These are phyloP conservation scores for Trichosporon coremiiforme DNA, from an alignment of 1,284 basidiomycete genomes.

Conservation along the genomic window DNA sequence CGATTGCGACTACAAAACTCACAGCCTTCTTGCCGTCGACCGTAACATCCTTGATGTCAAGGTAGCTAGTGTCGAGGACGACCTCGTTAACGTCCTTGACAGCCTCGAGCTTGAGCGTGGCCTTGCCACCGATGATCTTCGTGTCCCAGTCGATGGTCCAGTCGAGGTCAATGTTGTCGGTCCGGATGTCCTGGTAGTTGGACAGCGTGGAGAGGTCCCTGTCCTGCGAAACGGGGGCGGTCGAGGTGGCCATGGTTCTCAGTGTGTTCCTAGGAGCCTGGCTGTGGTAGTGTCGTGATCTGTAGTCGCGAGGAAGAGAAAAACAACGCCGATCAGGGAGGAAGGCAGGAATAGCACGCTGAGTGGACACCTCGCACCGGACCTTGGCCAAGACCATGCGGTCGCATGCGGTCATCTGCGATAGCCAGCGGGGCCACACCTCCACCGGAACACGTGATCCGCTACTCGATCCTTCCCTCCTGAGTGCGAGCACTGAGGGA, in stretches of 20 bases:
- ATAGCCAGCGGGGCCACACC: background rate
- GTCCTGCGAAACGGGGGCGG: conserved; percentile 33
- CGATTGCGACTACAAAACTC: conserved; percentile 35
- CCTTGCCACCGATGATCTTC: conserved; percentile 71
- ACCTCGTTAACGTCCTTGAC: conserved; percentile 67
- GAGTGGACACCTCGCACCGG: background rate
- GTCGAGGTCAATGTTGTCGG: conserved; percentile 71
- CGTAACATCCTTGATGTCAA: conserved; percentile 66
- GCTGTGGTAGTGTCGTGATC: background rate
- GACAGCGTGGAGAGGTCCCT: conserved; percentile 74
- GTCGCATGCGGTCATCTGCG: conserved; percentile 13
- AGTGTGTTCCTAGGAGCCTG: background rate
- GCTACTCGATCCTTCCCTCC: no score
- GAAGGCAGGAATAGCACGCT: background rate
- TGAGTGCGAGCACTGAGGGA: background rate
- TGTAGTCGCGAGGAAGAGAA: background rate
- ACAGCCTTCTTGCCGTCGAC: conserved; percentile 63
- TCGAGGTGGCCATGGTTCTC: conserved; percentile 43
- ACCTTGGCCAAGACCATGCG: background rate
- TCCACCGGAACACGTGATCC: conserved; percentile 13
- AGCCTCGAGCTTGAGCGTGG: conserved; percentile 60
- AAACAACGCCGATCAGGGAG: background rate
- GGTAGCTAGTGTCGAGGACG: conserved; percentile 76
- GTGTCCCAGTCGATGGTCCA: conserved; percentile 80
- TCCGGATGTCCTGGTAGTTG: conserved; percentile 72